A percentile compares a stretch with the other conserved stretches of the same genome.
Evolutionary conservation across 768 basidiomycete species (phyloP).

Genomic region (Leccinum subtestaceum): DNA sequence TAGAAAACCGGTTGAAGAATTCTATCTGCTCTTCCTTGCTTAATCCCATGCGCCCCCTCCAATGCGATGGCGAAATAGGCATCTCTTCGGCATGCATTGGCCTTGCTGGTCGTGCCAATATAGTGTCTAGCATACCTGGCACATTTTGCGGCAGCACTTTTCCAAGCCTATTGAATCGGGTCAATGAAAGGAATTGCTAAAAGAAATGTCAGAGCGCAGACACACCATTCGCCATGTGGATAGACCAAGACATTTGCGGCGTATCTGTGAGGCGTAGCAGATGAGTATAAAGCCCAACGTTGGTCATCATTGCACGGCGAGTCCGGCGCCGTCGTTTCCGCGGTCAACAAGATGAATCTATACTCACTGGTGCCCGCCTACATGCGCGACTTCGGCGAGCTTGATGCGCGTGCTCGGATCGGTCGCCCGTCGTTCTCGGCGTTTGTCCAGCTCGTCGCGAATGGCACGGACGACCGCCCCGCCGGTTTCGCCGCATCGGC

Average conservation of each 20-base stretch:
- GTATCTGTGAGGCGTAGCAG: neutral
- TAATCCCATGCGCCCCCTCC: constrained; percentile 74
- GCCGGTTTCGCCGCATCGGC: constrained; percentile 71
- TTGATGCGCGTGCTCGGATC: constrained; percentile 36
- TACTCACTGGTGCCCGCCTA: constrained; percentile 79
- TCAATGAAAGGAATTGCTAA: neutral
- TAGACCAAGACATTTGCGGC: constrained; percentile 62
- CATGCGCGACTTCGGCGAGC: constrained; percentile 70
- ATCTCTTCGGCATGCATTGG: constrained; percentile 30
- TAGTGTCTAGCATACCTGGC: constrained; percentile 47
- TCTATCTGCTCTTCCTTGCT: constrained; percentile 54
- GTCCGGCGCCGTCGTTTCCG: neutral
- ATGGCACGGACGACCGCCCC: constrained; percentile 54
- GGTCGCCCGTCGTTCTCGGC: constrained; percentile 27
- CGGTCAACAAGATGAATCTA: constrained; percentile 7
- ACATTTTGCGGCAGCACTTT: constrained; percentile 56
- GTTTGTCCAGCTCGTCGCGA: constrained; percentile 46
- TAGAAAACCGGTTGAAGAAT: constrained; percentile 26
- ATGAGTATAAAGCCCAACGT: neutral
- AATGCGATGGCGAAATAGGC: constrained; percentile 48
- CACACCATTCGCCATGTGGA: constrained; percentile 72
- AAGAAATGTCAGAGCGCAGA: constrained; percentile 3
- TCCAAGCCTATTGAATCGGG: constrained; percentile 52
- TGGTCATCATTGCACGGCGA: neutral
- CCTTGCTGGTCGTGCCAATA: constrained; percentile 32